Base-by-base conservation (phyloP, 2,329 filamentous ascomycete species). In the Pseudogymnoascus verrucosus region DNA sequence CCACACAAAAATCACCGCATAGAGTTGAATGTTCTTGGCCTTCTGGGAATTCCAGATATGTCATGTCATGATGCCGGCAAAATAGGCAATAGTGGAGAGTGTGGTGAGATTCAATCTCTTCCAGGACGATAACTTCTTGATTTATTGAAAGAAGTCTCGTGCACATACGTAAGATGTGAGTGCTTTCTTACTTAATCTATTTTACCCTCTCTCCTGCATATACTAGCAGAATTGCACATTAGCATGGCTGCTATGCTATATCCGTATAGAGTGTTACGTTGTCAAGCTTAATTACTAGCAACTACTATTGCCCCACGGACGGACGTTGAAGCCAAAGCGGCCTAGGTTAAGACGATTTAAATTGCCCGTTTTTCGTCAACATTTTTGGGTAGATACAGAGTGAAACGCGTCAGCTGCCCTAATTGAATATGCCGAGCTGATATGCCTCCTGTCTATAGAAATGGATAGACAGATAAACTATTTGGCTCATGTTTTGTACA, bases 211-310 rank as follows among this genome's bases (percentile, higher is more conserved):
- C 16, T 57, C 51, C 51, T 57, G 51, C 51, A 57, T 57, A 34
- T 57, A 57, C 51, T 34, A 34, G 51, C 11, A 57, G 26, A 57
- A 57, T 57, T 57, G 51, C 51, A 57, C 51, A 57, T 57, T 34
- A 57, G 51, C 12, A 12, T 16, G 26, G 26, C 51, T 34, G 7
- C 28, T 31, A 31, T 31, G 28, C 7, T 11, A 31, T 31, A 31
- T 31, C 2, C 28, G 28, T 31, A 31, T 31, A 31, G 8, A 31
- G 8, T 31, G 28, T 31, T 31, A 31, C 5, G 26, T 19, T 57
- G 26, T 19, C 51, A 57, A 57, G 28, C 26, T 57, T 19, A 57
- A 34, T 57, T 19, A 16, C 16, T 34, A 57, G 51, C 51, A 16
- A 34, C 26, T 57, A 57, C 26, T 57, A 57, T 34, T 19, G 26